Base-by-base conservation (phyloP, 2,329 filamentous ascomycete genomes). In the Saccharata proteae region DNA sequence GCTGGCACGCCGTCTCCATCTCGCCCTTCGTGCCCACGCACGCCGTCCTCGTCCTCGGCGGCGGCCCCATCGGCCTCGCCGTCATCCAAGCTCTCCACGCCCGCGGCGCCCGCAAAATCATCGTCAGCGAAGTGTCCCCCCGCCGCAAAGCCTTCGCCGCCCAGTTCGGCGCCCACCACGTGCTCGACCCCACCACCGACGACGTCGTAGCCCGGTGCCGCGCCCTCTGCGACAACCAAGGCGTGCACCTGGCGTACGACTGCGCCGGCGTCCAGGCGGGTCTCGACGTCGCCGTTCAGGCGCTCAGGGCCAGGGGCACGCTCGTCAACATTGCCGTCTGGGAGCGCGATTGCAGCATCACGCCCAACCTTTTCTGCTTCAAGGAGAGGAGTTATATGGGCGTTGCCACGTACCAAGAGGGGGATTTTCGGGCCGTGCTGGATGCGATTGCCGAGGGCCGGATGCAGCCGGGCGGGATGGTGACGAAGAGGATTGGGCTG, bases 261-360 rank as follows among this genome's bases (percentile, higher is more conserved):
- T 63, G 61, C 17, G 65, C 67, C 2, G 67, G 67, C 8, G 64
- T 70, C 9, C 67, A 70, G 41, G 43, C 55, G 4, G 64, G 58
- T 6, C 52, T 71, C 5, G 61, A 69, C 32, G 49, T 58, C 31
- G 66, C 63, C 1, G 52, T 70, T 9, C 54, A 60, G 22, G 61
- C 64, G 1, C 52, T 66, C 18, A 58, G 64, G 22, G 62, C 64
- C 9, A 44, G 63, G 25, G 67, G 66, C 3, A 68, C 63, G 2
- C 52, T 69, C 17, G 59, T 71, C 34, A 71, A 71, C 34, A 66
- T 71, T 30, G 67, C 67, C 6, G 64, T 71, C 21, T 69, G 65
- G 65, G 65, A 68, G 47, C 67, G 68, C 45, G 47, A 57, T n/a
- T 61, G 58, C 26, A 57, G 53, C 0, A 55, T 71, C 24, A 50